Evolutionary conservation across 2,329 filamentous ascomycete species (phyloP), one percentile per base, ranked within the genome.

Genomic region (Didymella keratinophila): DNA sequence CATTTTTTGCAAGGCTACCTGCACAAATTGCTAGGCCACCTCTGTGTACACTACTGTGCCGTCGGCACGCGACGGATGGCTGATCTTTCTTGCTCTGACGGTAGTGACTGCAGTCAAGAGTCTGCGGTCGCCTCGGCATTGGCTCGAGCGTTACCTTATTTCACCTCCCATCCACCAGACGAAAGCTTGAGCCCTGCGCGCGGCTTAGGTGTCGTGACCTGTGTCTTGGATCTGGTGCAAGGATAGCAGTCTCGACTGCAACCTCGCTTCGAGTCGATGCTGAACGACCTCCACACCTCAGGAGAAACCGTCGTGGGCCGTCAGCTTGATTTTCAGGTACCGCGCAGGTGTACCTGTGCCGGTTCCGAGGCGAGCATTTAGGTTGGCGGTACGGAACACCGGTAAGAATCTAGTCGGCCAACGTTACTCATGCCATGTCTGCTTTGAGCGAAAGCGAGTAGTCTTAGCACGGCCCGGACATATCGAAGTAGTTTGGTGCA

Each of bases 121-220:
- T 51, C 37, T 44, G n/a, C 34, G 8, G 21, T 44, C 46, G 23
- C 23, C 50, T 52, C 42, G 43, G 48, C 49, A 28, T 52, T 44
- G 42, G 53, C 48, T 62, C 48, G 52, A 56, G 48, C 43, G 51
- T 49, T 58, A 56, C 50, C 46, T 55, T 58, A 49, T 56, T 41
- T 46, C 42, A 46, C 50, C 46, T 51, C 49, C 39, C 20, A 53
- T 58, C 39, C 56, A 58, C 18, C 30, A 44, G 14, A 45, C 36
- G 27, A 52, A 45, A 41, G 39, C 56, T 49, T 50, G 44, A 56
- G 46, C 32, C 18, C 47, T 49, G 48, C 42, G 20, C 34, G 48
- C 44, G 49, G 49, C 49, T 52, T 52, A 30, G 48, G 21, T 37
- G 20, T 43, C 16, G 37, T 47, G 43, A 44, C 27, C 11, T 42